A percentile compares a stretch with the other conserved stretches of the same genome.
Conservation (phyloP, 2,329 filamentous ascomycete species). For the Botrytis cinerea region DNA sequence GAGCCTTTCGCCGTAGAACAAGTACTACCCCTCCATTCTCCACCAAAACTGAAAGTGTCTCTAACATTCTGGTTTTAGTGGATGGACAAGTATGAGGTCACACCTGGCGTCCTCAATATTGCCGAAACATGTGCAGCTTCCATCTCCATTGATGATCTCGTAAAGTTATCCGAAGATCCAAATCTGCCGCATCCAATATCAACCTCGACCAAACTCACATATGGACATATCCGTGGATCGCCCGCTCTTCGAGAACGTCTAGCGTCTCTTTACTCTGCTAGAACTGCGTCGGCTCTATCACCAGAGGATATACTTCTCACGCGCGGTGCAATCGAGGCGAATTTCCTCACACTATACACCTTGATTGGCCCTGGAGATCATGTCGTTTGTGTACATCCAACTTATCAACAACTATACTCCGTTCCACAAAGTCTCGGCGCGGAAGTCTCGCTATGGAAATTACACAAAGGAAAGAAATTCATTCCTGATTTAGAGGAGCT, state of each 20-base stretch:
- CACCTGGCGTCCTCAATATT: conserved; percentile 64
- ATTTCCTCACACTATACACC: conserved; percentile 75
- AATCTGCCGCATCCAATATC: conserved; percentile 46
- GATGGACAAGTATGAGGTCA: conserved; percentile 63
- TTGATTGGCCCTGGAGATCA: conserved; percentile 75
- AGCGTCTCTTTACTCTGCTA: conserved; percentile 63
- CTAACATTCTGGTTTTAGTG: conserved; percentile 46
- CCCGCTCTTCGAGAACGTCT: conserved; percentile 63
- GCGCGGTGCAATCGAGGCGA: conserved; percentile 80
- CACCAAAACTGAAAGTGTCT: conserved; percentile 20
- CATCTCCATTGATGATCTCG: conserved; percentile 69
- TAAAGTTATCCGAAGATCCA: conserved; percentile 58
- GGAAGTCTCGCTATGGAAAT: conserved; percentile 74
- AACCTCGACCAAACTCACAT: conserved; percentile 64
- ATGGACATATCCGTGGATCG: conserved; percentile 73
- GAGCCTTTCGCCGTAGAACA: conserved; percentile 71
- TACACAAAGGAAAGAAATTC: conserved; percentile 65
- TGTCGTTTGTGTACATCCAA: conserved; percentile 83
- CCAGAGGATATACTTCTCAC: conserved; percentile 72
- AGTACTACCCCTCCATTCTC: conserved; percentile 39
- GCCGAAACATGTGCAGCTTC: conserved; percentile 79
- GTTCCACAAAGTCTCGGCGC: conserved; percentile 75
- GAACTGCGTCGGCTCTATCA: conserved; percentile 49
- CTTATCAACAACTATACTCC: conserved; percentile 81
- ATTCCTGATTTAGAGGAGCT: conserved; percentile 67